A percentile compares a stretch with the other conserved stretches of the same genome.
Conservation (phyloP, 331 rosid genomes). For the Arachis monticola region DNA sequence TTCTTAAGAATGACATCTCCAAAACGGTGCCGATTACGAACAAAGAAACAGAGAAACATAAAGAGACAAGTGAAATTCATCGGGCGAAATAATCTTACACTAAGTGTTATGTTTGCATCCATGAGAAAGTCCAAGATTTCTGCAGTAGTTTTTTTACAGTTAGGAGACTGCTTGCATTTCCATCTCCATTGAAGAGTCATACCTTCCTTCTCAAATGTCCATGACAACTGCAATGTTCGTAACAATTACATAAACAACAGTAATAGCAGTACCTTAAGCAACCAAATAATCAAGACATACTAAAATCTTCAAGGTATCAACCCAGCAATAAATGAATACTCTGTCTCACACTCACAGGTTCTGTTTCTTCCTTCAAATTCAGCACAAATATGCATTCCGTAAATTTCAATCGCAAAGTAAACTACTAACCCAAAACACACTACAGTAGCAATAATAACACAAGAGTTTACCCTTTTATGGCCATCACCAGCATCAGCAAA, state of each 20-base stretch:
- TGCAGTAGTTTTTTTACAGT: conserved; percentile 61
- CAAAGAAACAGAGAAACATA: neutral
- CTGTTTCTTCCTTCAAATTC: too few relatives aligned
- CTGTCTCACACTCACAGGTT: neutral
- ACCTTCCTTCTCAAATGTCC: conserved; percentile 92
- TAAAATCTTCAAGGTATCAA: neutral
- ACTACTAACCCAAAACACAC: neutral
- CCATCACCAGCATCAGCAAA: conserved; percentile 77
- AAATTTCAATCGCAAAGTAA: neutral
- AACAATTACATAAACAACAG: neutral
- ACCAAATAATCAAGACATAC: neutral
- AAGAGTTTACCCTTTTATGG: conserved; percentile 55
- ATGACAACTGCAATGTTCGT: conserved; percentile 62
- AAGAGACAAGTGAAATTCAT: neutral
- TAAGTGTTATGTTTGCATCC: conserved; percentile 80
- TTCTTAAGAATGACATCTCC: conserved; percentile 17
- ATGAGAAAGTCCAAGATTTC: conserved; percentile 78
- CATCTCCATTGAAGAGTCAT: too few relatives aligned
- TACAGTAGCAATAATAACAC: neutral
- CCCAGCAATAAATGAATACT: neutral
- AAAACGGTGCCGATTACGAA: conserved; percentile 15
- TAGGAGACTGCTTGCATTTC: neutral
- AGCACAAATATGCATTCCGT: neutral
- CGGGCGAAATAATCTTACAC: conserved; percentile 55
- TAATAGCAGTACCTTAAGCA: neutral